Evolutionary conservation across 1,284 basidiomycete species (phyloP), one percentile per base, ranked within the genome.

Genomic region (Schizophyllum amplum): DNA sequence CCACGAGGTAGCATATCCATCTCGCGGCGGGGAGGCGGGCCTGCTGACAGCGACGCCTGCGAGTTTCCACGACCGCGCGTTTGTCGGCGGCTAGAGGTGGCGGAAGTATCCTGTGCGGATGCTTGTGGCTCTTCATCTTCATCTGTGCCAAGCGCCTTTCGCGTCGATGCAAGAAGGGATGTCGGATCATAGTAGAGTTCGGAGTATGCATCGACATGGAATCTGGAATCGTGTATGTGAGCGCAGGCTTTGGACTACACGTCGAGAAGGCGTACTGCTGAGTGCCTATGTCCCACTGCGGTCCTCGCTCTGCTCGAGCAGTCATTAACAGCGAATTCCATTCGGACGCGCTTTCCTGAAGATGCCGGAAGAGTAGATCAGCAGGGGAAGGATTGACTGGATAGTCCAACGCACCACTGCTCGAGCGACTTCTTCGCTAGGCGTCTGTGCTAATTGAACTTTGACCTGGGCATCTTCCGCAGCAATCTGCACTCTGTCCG

Each of bases 201-300:
- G 3, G 85, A 86, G 58, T 77, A 73, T 67, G 81, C 75, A 60
- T 87, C 86, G 4, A 86, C 81, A 21, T 81, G 73, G 65, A 86
- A 88, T 60, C 86, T 87, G 58, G 70, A 55, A 59, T 47, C 52
- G 33, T 48, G 51, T 55, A 54, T 48, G 47, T 47, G 51, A 47
- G 22, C 52, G 52, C 51, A 26, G 27, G 48, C 22, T 15, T n/a
- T 33, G 59, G 48, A 26, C n/a, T 51, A 24, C 6, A 22, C 26
- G 13, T 13, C 52, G 54, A 53, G 53, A 33, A 24, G 6, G 70
- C 75, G 56, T 57, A 92, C 90, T 86, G 83, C 68, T 92, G 89
- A 21, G 89, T 90, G 22, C 87, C 86, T 42, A 91, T 76, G 68
- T 92, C 89, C 89, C 89, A 92, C 63, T 90, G 90, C 4, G 89